These are phyloP conservation scores for Porodaedalea pini DNA, from an alignment of 1,284 basidiomycete species.

Conservation along the genomic window DNA sequence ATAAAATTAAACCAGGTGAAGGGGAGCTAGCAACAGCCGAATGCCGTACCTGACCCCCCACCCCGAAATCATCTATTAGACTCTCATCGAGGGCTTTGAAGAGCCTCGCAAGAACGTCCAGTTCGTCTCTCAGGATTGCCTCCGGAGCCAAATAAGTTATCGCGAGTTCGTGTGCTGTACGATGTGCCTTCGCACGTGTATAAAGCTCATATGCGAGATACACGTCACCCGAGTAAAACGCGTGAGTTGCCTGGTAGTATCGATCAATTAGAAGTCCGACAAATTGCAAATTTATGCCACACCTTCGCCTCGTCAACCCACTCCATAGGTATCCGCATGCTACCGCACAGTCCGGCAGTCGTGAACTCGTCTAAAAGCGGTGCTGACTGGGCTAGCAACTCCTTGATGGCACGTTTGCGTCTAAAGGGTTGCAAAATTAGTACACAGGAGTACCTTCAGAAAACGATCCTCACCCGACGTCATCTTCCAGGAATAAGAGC, in stretches of 20 bases:
- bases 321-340: slow-evolving; percentile 72
- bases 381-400: slow-evolving; percentile 76
- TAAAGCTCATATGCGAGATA: slow-evolving; percentile 80
- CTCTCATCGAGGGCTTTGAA: slow-evolving; percentile 67
- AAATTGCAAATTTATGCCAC: slow-evolving; percentile 19
- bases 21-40: slow-evolving; percentile 3
- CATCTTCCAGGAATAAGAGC: slow-evolving; percentile 82
- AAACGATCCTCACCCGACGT: slow-evolving; percentile 56
- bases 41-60: slow-evolving; percentile 68
- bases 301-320: slow-evolving; percentile 93
- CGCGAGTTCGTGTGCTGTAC: slow-evolving; percentile 79
- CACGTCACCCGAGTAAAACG: slow-evolving; percentile 59
- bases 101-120: slow-evolving; percentile 67
- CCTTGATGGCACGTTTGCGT: slow-evolving; percentile 77
- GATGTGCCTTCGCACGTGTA: slow-evolving; percentile 65
- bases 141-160: slow-evolving; percentile 87
- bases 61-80: slow-evolving; percentile 70
- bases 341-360: slow-evolving; percentile 69
- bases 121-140: slow-evolving; percentile 78
- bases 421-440: slow-evolving; percentile 37
- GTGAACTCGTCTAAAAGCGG: slow-evolving; percentile 65
- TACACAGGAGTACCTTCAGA: background rate
- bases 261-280: slow-evolving; percentile 6
- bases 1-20: slow-evolving; percentile 8
- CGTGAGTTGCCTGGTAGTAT: slow-evolving; percentile 56